Conservation (phyloP, 2,329 filamentous ascomycete genomes). For the Westerdykella sp. region DNA sequence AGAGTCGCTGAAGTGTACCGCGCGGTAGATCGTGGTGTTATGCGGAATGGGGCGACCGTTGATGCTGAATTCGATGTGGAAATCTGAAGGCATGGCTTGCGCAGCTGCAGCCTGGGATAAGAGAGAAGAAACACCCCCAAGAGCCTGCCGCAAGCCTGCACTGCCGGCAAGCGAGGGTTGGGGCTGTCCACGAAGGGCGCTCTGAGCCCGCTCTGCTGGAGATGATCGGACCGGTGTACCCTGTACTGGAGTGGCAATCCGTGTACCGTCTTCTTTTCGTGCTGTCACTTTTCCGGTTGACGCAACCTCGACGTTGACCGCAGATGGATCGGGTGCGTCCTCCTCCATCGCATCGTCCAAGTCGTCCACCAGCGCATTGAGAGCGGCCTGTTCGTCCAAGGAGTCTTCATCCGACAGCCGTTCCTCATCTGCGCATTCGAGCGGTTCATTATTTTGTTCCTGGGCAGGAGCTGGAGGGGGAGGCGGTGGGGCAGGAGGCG, state of each 20-base stretch:
- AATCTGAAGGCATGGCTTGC: constrained; percentile 76
- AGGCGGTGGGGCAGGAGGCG: constrained; percentile 48
- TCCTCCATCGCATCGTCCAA: constrained; percentile 75
- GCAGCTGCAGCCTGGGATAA: constrained; percentile 82
- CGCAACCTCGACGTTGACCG: constrained; percentile 86
- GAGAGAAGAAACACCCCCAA: constrained; percentile 43
- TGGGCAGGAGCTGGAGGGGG: constrained; percentile 46
- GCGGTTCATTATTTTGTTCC: constrained; percentile 48
- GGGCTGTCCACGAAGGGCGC: constrained; percentile 19
- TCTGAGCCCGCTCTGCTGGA: constrained; percentile 23
- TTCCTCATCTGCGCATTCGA: constrained; percentile 92
- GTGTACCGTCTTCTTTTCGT: constrained; percentile 83
- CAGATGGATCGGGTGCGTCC: constrained; percentile 71
- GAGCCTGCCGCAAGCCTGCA: constrained; percentile 20
- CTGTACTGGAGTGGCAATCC: constrained; percentile 75
- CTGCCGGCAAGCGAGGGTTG: constrained; percentile 8
- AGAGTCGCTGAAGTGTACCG: constrained; percentile 68
- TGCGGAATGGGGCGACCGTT: constrained; percentile 77
- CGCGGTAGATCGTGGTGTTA: constrained; percentile 93
- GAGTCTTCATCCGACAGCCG: constrained; percentile 70
- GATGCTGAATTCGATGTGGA: constrained; percentile 94
- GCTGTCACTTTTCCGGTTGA: constrained; percentile 83
- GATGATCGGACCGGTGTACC: constrained; percentile 28
- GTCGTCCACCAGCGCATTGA: constrained; percentile 87
- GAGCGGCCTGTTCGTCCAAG: constrained; percentile 55